Percentiles rank a stretch among this genome's conserved stretches.
Conservation (phyloP, 2,329 filamentous ascomycete species). For the Ophiocordyceps sinensis region DNA sequence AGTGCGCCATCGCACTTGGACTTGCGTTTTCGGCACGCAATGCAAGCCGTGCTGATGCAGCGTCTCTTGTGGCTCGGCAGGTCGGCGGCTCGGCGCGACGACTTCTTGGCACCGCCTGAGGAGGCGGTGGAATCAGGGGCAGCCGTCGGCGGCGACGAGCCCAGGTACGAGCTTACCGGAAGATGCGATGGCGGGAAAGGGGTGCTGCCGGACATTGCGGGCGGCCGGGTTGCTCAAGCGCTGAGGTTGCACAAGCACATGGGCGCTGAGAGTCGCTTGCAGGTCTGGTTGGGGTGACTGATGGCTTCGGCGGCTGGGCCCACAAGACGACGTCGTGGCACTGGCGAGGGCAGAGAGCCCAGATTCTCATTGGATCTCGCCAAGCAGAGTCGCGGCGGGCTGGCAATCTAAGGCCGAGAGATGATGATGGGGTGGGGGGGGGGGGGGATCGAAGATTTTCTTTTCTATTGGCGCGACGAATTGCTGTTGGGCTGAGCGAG, state of each 20-base stretch:
- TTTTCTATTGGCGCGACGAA: too few relatives aligned
- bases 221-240: neutral
- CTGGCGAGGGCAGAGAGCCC: constrained; percentile 1
- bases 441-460: too few relatives aligned
- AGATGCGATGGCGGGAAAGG: neutral
- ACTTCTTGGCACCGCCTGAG: constrained; percentile 24
- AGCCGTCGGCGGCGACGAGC: neutral
- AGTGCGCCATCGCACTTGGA: constrained; percentile 86
- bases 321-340: constrained; percentile 2
- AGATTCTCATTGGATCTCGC: constrained; percentile 3
- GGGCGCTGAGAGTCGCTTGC: neutral
- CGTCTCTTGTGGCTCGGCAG: constrained; percentile 48
- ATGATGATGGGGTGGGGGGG: too few relatives aligned
- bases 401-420: neutral
- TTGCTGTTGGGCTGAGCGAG: too few relatives aligned
- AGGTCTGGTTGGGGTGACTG: neutral
- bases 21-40: constrained; percentile 66
- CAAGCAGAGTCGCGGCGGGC: neutral
- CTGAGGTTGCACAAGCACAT: neutral
- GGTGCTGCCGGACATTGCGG: constrained; percentile 1
- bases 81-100: constrained; percentile 34
- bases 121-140: neutral
- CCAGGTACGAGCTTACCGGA: neutral
- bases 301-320: neutral
- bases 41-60: constrained; percentile 74